These are phyloP conservation scores for Platismatia glauca DNA, from an alignment of 495 filamentous ascomycete species.

Conservation along the genomic window DNA sequence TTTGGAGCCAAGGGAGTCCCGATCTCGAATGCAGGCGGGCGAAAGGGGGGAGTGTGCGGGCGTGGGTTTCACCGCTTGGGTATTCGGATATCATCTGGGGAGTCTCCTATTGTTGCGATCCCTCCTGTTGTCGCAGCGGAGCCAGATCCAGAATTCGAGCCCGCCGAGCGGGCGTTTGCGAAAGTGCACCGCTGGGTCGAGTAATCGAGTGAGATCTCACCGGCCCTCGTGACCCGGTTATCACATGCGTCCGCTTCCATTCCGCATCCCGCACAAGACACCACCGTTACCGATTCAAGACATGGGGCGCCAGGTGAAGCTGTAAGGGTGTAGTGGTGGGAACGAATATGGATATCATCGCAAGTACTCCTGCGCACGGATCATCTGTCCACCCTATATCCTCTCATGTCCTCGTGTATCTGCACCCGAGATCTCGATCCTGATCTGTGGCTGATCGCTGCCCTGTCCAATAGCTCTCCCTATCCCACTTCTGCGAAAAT, in stretches of 20 bases:
- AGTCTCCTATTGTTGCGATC: no score
- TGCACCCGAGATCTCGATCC: slow-evolving; percentile 1
- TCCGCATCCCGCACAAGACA: background rate
- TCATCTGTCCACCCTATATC: background rate
- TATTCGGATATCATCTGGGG: background rate
- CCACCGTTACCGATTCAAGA: background rate
- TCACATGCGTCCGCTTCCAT: slow-evolving; percentile 1
- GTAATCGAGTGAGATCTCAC: background rate
- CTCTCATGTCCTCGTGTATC: no score
- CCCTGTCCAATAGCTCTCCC: slow-evolving; percentile 56
- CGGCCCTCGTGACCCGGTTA: background rate
- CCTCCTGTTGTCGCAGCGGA: background rate
- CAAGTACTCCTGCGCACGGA: slow-evolving; percentile 8
- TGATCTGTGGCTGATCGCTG: background rate
- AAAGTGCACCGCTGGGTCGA: background rate
- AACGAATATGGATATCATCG: slow-evolving; percentile 18
- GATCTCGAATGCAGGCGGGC: background rate
- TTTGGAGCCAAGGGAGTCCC: no score
- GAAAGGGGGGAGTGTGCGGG: background rate
- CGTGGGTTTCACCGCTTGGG: background rate
- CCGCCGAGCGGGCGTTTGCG: background rate
- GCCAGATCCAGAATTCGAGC: background rate
- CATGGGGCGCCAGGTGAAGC: slow-evolving; percentile 3
- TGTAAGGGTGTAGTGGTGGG: slow-evolving; percentile 9
- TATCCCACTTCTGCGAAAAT: slow-evolving; percentile 93